Conservation (phyloP, 495 filamentous ascomycete genomes). For the Xylaria bambusicola region DNA sequence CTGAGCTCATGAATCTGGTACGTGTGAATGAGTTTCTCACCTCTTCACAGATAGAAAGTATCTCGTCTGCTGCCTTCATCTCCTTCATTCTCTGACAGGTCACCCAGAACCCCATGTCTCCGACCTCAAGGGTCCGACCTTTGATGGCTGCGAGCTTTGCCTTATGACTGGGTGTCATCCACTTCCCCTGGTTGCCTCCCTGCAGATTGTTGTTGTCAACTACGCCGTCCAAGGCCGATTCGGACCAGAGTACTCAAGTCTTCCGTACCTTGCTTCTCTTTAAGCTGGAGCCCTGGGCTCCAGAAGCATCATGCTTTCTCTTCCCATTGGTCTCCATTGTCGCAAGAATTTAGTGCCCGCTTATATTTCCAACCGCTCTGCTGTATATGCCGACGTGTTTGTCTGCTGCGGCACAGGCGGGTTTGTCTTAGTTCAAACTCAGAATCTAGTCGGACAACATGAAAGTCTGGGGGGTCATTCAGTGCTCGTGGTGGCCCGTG, state of each 20-base stretch:
- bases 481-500: constrained; percentile 5
- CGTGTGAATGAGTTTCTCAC: constrained; percentile 42
- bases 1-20: not conserved
- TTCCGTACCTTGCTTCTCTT: constrained; percentile 37
- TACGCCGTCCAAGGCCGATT: not conserved
- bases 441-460: no score
- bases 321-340: constrained; percentile 27
- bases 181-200: constrained; percentile 55
- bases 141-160: constrained; percentile 38
- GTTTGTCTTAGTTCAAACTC: no score
- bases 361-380: no score
- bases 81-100: constrained; percentile 85
- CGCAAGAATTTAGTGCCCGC: not conserved
- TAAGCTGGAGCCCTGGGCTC: constrained; percentile 19
- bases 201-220: constrained; percentile 21
- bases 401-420: no score
- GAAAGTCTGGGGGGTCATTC: not conserved
- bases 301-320: constrained; percentile 23
- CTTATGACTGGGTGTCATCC: constrained; percentile 57
- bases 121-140: constrained; percentile 59
- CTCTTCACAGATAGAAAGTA: constrained; percentile 72
- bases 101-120: constrained; percentile 84
- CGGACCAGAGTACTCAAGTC: not conserved
- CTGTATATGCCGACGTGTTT: no score
- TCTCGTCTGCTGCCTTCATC: constrained; percentile 71